Conservation (phyloP, 73 alveolate species). For the Uronychia setigera region DNA sequence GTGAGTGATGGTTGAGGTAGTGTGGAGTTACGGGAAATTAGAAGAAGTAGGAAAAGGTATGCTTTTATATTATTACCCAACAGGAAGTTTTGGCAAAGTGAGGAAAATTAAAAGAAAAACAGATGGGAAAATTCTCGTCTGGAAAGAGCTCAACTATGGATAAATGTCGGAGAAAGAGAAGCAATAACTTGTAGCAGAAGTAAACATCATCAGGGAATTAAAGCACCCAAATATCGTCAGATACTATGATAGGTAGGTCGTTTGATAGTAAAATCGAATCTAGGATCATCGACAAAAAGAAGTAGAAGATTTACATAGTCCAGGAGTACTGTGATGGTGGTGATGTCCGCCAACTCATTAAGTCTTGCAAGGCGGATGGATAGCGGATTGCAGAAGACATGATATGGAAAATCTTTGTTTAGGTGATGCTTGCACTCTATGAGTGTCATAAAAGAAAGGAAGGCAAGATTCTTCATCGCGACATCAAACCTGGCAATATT, state of each 20-base stretch:
- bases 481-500: constrained; percentile 87
- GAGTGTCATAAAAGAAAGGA: constrained; percentile 76
- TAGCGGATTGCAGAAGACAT: constrained; percentile 63
- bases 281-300: constrained; percentile 87
- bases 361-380: constrained; percentile 44
- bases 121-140: constrained; percentile 90
- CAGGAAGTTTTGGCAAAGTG: constrained; percentile 95
- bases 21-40: too few relatives aligned
- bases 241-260: constrained; percentile 84
- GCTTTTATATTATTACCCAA: too few relatives aligned
- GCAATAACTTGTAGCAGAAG: constrained; percentile 88
- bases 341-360: constrained; percentile 69
- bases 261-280: constrained; percentile 55
- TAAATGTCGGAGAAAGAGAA: constrained; percentile 90
- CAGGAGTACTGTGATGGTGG: constrained; percentile 88
- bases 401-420: constrained; percentile 70
- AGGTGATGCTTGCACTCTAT: constrained; percentile 65
- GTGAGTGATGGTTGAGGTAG: too few relatives aligned
- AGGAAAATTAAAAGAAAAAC: constrained; percentile 85
- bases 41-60: too few relatives aligned
- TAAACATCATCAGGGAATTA: constrained; percentile 88
- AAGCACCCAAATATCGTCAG: constrained; percentile 88
- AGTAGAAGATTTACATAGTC: constrained; percentile 59
- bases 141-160: constrained; percentile 94
- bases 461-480: constrained; percentile 89